Percentiles rank a stretch among this genome's conserved stretches.
These are phyloP conservation scores for Phytophthora agathidicida DNA, from an alignment of 352 stramenopile species.

Conservation along the genomic window DNA sequence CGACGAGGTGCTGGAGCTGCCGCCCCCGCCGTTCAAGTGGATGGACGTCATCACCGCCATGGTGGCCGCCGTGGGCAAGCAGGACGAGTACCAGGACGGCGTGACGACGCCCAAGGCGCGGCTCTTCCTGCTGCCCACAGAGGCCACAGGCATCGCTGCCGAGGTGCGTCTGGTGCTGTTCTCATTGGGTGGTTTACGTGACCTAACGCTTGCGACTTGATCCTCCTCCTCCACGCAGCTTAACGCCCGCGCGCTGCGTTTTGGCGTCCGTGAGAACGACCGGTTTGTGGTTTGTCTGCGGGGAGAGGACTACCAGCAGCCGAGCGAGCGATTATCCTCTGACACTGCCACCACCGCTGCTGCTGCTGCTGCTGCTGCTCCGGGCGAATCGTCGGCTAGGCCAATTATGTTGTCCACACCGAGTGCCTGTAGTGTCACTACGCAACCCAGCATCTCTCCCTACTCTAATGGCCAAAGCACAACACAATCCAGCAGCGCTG, in stretches of 20 bases:
- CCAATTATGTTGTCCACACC: conserved; percentile 27
- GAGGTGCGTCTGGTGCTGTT: conserved; percentile 43
- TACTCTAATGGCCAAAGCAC: conserved; percentile 24
- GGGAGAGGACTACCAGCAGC: conserved; percentile 73
- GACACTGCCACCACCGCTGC: not conserved
- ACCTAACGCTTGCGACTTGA: conserved; percentile 16
- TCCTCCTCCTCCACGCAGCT: conserved; percentile 33
- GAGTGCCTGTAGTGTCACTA: conserved; percentile 13
- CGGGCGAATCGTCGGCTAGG: conserved; percentile 13
- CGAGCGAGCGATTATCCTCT: conserved; percentile 18
- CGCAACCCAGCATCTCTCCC: conserved; percentile 33
- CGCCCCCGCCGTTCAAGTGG: conserved; percentile 73
- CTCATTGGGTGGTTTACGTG: not conserved
- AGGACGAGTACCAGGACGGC: conserved; percentile 50
- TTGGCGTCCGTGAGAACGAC: conserved; percentile 81
- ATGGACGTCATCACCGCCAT: conserved; percentile 62
- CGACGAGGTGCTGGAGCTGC: conserved; percentile 73
- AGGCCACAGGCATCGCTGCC: conserved; percentile 60
- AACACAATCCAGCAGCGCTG: not conserved
- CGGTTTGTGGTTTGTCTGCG: conserved; percentile 72
- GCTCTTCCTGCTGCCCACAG: conserved; percentile 68
- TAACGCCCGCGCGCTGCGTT: conserved; percentile 74
- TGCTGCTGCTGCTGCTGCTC: not conserved
- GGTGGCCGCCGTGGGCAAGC: conserved; percentile 62
- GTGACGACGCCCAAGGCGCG: conserved; percentile 49